Base-by-base conservation (phyloP, 1,139 yeast species). In the Yarrowia galli region DNA sequence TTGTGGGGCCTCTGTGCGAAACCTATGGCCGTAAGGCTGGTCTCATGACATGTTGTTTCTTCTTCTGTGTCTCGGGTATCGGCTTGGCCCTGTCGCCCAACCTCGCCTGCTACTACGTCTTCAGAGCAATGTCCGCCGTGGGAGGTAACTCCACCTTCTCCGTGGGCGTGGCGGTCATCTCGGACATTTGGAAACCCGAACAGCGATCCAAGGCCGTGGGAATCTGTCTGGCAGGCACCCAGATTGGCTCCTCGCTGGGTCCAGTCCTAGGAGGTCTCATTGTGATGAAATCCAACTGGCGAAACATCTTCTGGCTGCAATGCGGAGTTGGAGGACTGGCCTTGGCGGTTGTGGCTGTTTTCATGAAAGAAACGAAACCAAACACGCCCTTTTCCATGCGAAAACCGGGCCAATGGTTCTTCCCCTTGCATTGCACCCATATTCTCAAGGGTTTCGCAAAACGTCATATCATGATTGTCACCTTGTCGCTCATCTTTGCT, bases 131-230 rank as follows among this genome's bases (percentile, higher is more conserved):
- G 8, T 76, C 82, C 22, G 87, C 85, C 0, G 71, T 85, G 9
- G 82, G 82, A 71, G 87, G 87, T 2, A 83, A 86, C 1, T 80
- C 85, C 0, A 84, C 84, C 68, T 84, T 84, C 83, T 51, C 93
- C 5, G 91, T 91, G n/a, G 97, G 97, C 0, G 97, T 97, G 0
- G 96, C 96, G 3, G 89, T 96, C 0, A 86, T 91, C 51, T 85
- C 89, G 10, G 97, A 91, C 75, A 77, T 91, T 53, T 91, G 82
- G 74, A 79, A 83, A 2, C 88, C 89, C 3, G 85, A 85, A 61
- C 84, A 87, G 71, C 82, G 97, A 73, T 97, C 97, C 0, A 77
- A 82, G 6, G 93, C 93, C 9, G 85, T 91, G 87, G 95, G 96
- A 0, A 80, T 86, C 72, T 91, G 86, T 72, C 89, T 91, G 74